Evolutionary conservation across 208 protist genomes (phyloP), one percentile per base, ranked within the genome.

Genomic region (Zelonia costaricensis): DNA sequence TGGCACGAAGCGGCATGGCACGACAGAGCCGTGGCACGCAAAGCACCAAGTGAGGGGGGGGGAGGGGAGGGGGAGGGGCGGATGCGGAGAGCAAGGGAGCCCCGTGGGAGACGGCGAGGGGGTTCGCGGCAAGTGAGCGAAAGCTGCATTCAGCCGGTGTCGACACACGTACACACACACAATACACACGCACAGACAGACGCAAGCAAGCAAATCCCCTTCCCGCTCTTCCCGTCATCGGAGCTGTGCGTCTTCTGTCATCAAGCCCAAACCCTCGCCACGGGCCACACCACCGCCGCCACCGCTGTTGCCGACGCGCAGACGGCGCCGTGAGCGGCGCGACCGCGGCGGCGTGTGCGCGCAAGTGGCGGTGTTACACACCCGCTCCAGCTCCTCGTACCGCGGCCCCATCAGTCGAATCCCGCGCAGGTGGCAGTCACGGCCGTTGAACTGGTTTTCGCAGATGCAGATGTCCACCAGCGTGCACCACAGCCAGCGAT

Each of bases 401-500:
- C 62, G 62, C 2, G 85, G 80, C 4, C 82, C 87, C 4, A 89
- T 61, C 18, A 96, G 70, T 7, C 79, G 67, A 40, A 96, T 62
- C 2, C 82, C 84, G 31, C 90, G 78, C 18, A 96, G 69, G 48
- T 93, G 90, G 45, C 84, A 91, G 71, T 96, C 90, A 0, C 90
- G 62, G 3, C 90, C 90, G 48, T 91, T 86, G 31, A 91, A 74
- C 40, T 88, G 76, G 54, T 96, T 96, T 59, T 88, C 83, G 35
- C 78, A 67, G 42, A 94, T 65, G 51, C 72, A 54, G 25, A 91
- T 52, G 25, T 83, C 71, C 12, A 91, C 35, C 25, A 70, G 53
- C 25, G 84, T 91, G 61, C 84, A 88, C 82, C 82, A 91, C 23
- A 93, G 68, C 48, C 74, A 55, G 15, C 60, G 63, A 62, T 78